Percentiles rank a stretch among this genome's conserved stretches.
phyloP scores from a whole-genome alignment of 1,284 basidiomycete genomes.

The Cutaneotrichosporon daszewskae region DNA sequence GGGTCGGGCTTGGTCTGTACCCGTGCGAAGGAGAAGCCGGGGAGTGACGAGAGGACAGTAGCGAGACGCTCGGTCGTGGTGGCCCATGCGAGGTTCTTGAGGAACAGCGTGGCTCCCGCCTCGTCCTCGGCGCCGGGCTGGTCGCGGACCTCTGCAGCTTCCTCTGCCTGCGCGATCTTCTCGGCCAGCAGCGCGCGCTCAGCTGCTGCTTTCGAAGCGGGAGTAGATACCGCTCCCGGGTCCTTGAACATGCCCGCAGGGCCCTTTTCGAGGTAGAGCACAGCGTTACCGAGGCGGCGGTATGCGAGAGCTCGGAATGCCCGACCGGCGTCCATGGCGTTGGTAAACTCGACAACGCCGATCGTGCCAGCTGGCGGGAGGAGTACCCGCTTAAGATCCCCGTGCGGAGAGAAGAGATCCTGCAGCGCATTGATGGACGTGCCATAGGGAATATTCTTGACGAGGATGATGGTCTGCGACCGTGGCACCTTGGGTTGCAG shows the following conservation, averaged over 20 bases:
- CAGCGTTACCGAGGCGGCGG: slow-evolving; percentile 76
- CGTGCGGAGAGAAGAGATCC: slow-evolving; percentile 73
- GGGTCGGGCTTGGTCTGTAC: slow-evolving; percentile 88
- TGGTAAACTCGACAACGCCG: slow-evolving; percentile 81
- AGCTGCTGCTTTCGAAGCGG: slow-evolving; percentile 40
- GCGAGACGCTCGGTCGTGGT: slow-evolving; percentile 74
- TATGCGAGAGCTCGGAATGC: slow-evolving; percentile 83
- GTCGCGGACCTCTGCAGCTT: slow-evolving; percentile 18
- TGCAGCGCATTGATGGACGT: slow-evolving; percentile 69
- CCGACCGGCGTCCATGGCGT: slow-evolving; percentile 62
- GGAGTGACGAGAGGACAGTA: slow-evolving; percentile 67
- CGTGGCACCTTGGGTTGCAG: slow-evolving; percentile 52
- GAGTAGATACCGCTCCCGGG: slow-evolving; percentile 14
- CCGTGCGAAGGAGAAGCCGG: slow-evolving; percentile 79
- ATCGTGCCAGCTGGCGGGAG: slow-evolving; percentile 91
- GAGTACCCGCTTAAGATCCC: slow-evolving; percentile 67
- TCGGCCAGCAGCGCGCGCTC: slow-evolving; percentile 44
- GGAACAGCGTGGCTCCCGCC: slow-evolving; percentile 77
- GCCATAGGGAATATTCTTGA: slow-evolving; percentile 96
- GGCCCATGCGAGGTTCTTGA: slow-evolving; percentile 89
- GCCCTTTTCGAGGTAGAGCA: slow-evolving; percentile 90
- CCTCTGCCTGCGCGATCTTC: slow-evolving; percentile 23
- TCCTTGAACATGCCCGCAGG: slow-evolving; percentile 69
- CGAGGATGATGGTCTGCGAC: slow-evolving; percentile 78
- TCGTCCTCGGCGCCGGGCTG: slow-evolving; percentile 53